Base-by-base conservation (phyloP, 2,329 filamentous ascomycete species). In the Fusarium sp. region DNA sequence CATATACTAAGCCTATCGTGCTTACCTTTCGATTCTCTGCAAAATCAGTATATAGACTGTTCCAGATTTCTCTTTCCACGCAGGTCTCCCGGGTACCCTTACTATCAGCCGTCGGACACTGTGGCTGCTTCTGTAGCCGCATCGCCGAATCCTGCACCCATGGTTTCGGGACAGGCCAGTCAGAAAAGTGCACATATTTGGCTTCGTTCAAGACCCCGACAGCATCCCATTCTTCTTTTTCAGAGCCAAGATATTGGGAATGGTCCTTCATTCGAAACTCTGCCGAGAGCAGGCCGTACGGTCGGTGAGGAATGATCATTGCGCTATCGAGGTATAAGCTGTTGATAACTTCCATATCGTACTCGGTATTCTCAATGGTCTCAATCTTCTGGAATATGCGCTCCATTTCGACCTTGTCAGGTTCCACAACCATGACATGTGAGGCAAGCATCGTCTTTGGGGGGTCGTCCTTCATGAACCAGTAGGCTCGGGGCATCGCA, bases 401-500 rank as follows among this genome's bases (percentile, higher is more conserved):
- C n/a, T 76, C 68, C 65, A 90, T 88, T 70, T 92, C 91, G 20
- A 80, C 75, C 13, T 83, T 79, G 11, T 86, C 88, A 0, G 92
- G 92, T 63, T 91, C 84, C 20, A 92, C 82, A 2, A 93, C 86
- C 77, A 92, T 85, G 27, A 92, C 78, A 20, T 90, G 85, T 0
- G 89, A 90, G 0, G 90, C 90, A n/a, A 94, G 85, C 9, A 87
- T 86, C 73, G 86, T 86, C 10, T 84, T 84, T 1, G 67, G 68
- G 0, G 59, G 59, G 27, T 72, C 58, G 11, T 74, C 71, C 85
- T 83, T 1, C 88, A 88, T 29, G 88, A 90, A 84, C 92, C 92
- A 94, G 81, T 95, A 94, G 11, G 92, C 93, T 22, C 91, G 89
- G 2, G 92, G 91, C 88, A 94, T 92, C 7, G 92, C 92, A 8